Evolutionary conservation across 179 eudicot genomes (phyloP).

Genomic region (Beta corolliflora): DNA sequence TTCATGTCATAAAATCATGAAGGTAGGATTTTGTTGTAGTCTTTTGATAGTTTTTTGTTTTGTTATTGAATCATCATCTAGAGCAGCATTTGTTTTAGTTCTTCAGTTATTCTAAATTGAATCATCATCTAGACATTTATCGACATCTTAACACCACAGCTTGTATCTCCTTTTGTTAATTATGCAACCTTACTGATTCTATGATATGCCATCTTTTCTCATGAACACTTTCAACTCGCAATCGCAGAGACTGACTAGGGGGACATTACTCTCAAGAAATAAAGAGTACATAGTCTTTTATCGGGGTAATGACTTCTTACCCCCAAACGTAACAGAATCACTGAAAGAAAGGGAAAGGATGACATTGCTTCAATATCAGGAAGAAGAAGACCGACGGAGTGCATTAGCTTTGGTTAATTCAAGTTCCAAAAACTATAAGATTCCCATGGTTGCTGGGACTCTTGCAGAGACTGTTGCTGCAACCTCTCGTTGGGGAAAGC

Average conservation of each 20-base stretch:
- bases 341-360: conserved; percentile 64
- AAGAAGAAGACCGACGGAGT: conserved; percentile 63
- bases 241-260: conserved; percentile 86
- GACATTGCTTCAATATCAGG: conserved; percentile 57
- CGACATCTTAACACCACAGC: background rate
- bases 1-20: background rate
- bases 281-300: conserved; percentile 92
- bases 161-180: background rate
- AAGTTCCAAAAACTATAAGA: conserved; percentile 36
- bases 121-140: too few species aligned
- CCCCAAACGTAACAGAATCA: conserved; percentile 61
- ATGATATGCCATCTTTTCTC: background rate
- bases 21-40: background rate
- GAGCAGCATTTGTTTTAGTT: too few species aligned
- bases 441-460: conserved; percentile 85
- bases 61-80: background rate
- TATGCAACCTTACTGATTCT: background rate
- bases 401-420: conserved; percentile 43
- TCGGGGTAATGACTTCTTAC: conserved; percentile 94
- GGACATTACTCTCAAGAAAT: conserved; percentile 83
- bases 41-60: background rate
- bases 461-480: conserved; percentile 91
- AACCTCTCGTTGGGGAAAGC: conserved; percentile 77
- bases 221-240: conserved; percentile 15
- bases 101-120: too few species aligned